Evolutionary conservation across 2,329 filamentous ascomycete species (phyloP).

Genomic region (Aspergillus sp.): DNA sequence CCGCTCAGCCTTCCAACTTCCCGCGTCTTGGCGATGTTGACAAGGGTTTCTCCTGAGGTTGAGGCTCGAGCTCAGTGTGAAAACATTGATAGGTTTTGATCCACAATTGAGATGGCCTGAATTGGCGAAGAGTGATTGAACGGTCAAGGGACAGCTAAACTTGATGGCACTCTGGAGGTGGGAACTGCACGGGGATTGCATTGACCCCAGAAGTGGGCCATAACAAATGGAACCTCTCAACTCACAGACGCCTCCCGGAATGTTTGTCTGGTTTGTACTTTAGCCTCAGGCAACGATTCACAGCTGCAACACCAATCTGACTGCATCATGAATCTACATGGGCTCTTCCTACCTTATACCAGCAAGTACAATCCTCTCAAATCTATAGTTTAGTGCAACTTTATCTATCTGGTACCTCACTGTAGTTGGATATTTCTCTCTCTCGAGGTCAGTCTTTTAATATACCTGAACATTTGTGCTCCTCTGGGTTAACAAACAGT

Average conservation of each 20-base stretch:
- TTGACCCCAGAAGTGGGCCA: not conserved
- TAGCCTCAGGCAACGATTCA: not conserved
- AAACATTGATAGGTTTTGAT: too few species aligned
- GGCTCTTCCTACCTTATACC: not conserved
- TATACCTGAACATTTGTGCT: too few species aligned
- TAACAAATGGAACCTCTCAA: not conserved
- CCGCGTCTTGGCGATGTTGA: conserved; percentile 16
- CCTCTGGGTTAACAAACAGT: too few species aligned
- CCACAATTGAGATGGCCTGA: too few species aligned
- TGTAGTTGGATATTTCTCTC: too few species aligned
- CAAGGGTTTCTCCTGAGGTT: not conserved
- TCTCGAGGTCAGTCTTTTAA: too few species aligned
- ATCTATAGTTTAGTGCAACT: not conserved
- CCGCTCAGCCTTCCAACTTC: conserved; percentile 6
- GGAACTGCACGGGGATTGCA: not conserved
- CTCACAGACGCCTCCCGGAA: not conserved
- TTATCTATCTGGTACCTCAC: too few species aligned
- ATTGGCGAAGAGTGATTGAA: too few species aligned
- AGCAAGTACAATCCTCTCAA: not conserved
- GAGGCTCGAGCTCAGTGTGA: not conserved
- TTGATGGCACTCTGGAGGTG: too few species aligned
- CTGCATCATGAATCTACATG: not conserved
- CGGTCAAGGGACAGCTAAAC: too few species aligned
- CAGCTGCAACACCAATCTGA: not conserved
- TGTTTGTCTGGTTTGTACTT: conserved; percentile 11